Conservation (phyloP, 208 protist species). For the Leishmania guyanensis region DNA sequence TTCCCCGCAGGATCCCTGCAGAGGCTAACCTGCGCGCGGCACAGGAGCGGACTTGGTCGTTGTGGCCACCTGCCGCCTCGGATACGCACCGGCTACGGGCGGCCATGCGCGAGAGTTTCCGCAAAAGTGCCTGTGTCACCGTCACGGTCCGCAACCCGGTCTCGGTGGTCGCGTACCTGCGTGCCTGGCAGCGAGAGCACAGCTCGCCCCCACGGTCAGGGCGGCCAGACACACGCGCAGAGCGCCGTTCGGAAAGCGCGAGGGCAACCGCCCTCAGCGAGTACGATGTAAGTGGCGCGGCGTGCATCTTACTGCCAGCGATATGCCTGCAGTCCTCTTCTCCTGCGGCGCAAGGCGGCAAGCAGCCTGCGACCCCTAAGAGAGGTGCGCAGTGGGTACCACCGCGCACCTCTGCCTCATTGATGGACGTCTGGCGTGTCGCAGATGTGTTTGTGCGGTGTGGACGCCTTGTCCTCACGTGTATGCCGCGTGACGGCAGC, state of each 20-base stretch:
- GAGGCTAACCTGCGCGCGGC: neutral
- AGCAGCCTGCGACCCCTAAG: neutral
- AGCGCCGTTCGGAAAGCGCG: neutral
- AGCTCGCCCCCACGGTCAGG: neutral
- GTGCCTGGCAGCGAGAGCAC: constrained; percentile 15
- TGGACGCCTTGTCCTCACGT: neutral
- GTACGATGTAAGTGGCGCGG: neutral
- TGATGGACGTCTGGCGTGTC: constrained; percentile 11
- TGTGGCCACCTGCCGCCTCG: constrained; percentile 29
- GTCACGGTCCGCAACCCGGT: constrained; percentile 14
- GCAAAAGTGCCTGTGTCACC: neutral
- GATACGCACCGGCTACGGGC: constrained; percentile 1
- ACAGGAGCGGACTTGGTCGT: neutral
- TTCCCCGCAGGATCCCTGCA: neutral
- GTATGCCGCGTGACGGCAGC: neutral
- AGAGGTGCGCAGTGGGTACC: neutral
- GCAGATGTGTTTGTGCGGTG: constrained; percentile 15
- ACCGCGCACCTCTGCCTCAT: neutral
- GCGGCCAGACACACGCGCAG: neutral
- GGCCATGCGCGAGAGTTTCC: neutral
- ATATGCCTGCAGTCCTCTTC: neutral
- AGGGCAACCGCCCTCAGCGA: too few species aligned
- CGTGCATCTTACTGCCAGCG: neutral
- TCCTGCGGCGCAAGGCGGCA: neutral
- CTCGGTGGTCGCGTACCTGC: constrained; percentile 10